Conservation (phyloP, 768 basidiomycete species). For the Psilocybe cyanescens region DNA sequence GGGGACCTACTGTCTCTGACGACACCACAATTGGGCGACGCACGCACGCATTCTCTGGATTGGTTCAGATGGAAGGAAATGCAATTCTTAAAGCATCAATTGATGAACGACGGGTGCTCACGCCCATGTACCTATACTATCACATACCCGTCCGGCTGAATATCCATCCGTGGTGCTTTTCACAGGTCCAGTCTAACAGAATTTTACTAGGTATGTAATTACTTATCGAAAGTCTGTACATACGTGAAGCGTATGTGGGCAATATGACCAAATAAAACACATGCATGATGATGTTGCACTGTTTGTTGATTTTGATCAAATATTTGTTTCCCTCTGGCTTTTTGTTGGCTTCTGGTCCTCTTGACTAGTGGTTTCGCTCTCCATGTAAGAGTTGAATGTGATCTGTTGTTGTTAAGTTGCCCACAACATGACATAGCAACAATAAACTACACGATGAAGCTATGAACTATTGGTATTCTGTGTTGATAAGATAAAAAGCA, state of each 20-base stretch:
- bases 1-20: neutral
- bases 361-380: neutral
- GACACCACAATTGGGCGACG: neutral
- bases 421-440: neutral
- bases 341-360: conserved; percentile 1
- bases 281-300: neutral
- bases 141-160: conserved; percentile 9
- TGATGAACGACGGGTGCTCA: conserved; percentile 1
- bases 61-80: conserved; percentile 7
- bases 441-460: neutral
- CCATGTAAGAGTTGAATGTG: neutral
- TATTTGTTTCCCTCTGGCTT: neutral
- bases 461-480: too few relatives aligned
- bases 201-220: neutral
- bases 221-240: neutral
- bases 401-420: neutral
- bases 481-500: too few relatives aligned
- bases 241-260: neutral
- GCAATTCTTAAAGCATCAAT: conserved; percentile 5
- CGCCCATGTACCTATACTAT: conserved; percentile 7
- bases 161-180: neutral
- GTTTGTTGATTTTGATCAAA: neutral
- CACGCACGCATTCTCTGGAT: neutral
- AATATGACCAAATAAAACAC: neutral
- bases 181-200: neutral